Evolutionary conservation across 352 stramenopile species (phyloP), one percentile per base, ranked within the genome.

Genomic region (Globisporangium lucens): DNA sequence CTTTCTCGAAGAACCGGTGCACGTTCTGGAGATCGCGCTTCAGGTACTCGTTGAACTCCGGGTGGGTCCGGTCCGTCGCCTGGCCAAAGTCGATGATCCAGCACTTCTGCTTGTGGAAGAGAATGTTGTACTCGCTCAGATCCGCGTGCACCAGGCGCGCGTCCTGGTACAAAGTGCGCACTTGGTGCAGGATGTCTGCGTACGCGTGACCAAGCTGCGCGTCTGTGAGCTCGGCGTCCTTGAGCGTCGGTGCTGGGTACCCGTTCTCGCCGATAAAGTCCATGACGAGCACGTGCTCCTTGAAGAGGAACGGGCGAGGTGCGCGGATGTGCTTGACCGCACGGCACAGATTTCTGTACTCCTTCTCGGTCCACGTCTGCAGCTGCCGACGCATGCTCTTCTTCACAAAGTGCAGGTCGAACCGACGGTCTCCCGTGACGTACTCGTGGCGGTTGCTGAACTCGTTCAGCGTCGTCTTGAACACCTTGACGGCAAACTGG

Each of bases 41-140:
- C 17, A 98, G 57, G 5, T 90, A 82, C 52, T 81, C 76, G 53
- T 82, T 66, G 8, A 83, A 86, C 38, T 85, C 72, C 1, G 89
- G 89, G 58, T 98, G 93, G 3, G 78, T 85, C 5, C 76, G 69
- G 69, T 97, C 89, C 30, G 97, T 85, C 8, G 90, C 83, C 69
- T 98, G 93, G 1, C 88, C 90, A 80, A 98, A 97, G 71, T 98
- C 93, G 70, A 98, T 98, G 13, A 98, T 87, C 88, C 70, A 97
- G 67, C 75, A 78, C 61, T 71, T 82, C 52, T 82, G 80, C 71
- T 80, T 85, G 57, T 68, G 75, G 33, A 91, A 85, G 13, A 98
- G 73, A 22, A 98, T 89, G 70, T 98, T 98, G 79, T 98, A 98
- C 70, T 92, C 84, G 69, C 82, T 90, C 67, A 92, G 74, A 52